Conservation (phyloP, 176 grass and related monocot genomes). For the Eleusine coracana region DNA sequence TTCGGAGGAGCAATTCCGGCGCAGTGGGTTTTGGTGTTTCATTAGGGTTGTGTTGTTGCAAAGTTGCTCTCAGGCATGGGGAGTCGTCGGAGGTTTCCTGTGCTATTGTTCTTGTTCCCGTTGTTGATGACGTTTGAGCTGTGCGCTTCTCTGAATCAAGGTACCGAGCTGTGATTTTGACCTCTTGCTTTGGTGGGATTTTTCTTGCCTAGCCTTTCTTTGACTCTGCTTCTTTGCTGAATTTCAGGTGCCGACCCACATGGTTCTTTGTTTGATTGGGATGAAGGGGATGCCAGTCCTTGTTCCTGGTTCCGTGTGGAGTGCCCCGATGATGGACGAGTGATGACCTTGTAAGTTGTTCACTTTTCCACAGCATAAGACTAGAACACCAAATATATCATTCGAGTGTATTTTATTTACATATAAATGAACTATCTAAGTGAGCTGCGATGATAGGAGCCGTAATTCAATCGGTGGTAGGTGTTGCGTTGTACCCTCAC, state of each 20-base stretch:
- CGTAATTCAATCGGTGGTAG: background rate
- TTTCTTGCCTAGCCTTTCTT: constrained; percentile 18
- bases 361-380: background rate
- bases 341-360: constrained; percentile 65
- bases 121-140: constrained; percentile 43
- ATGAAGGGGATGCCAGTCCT: constrained; percentile 36
- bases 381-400: background rate
- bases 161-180: constrained; percentile 35
- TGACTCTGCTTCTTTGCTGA: constrained; percentile 24
- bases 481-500: background rate
- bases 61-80: constrained; percentile 33
- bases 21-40: constrained; percentile 26
- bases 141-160: constrained; percentile 57
- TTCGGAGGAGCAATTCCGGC: background rate
- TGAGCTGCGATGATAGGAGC: background rate
- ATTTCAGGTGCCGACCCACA: constrained; percentile 55
- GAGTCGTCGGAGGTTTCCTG: background rate
- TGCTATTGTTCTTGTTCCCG: constrained; percentile 47
- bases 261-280: constrained; percentile 50
- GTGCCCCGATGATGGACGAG: constrained; percentile 61
- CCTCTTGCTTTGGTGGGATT: background rate
- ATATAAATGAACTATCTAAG: background rate
- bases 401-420: background rate
- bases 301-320: constrained; percentile 62
- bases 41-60: constrained; percentile 20